These are phyloP conservation scores for Stachybotrys chartarum DNA, from an alignment of 2,329 filamentous ascomycete genomes.

Conservation along the genomic window DNA sequence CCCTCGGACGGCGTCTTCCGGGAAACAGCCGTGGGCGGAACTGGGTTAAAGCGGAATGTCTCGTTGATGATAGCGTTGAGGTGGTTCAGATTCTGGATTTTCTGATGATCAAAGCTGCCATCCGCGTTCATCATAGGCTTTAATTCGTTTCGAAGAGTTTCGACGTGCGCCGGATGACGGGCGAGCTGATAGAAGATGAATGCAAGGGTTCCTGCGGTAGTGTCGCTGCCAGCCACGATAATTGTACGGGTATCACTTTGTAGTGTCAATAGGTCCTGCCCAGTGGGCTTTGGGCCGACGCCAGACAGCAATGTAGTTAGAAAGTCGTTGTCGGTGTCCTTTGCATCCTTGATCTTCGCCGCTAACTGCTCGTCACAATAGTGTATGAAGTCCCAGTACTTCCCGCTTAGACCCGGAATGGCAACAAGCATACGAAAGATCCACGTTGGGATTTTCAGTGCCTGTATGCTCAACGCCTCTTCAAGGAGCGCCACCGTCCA, in stretches of 20 bases:
- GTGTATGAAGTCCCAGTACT: not conserved
- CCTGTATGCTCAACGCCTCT: not conserved
- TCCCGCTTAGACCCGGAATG: not conserved
- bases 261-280: slow-evolving; percentile 9
- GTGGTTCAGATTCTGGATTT: slow-evolving; percentile 2
- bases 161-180: slow-evolving; percentile 8
- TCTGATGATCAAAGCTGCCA: not conserved
- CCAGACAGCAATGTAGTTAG: not conserved
- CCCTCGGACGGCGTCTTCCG: slow-evolving; percentile 28
- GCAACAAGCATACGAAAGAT: slow-evolving; percentile 9
- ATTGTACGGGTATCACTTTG: not conserved
- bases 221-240: slow-evolving; percentile 18
- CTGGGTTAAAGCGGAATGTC: slow-evolving; percentile 24
- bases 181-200: slow-evolving; percentile 24
- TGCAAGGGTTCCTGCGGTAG: slow-evolving; percentile 24
- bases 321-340: not conserved
- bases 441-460: slow-evolving; percentile 6
- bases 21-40: slow-evolving; percentile 22
- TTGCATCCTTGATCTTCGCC: not conserved
- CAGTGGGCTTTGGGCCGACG: not conserved
- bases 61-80: slow-evolving; percentile 31
- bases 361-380: slow-evolving; percentile 1
- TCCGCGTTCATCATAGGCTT: not conserved
- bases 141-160: slow-evolving; percentile 2
- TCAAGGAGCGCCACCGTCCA: not conserved